Conservation (phyloP, 371 early-diverging fungal genomes). For the Actinomortierella wolfii region DNA sequence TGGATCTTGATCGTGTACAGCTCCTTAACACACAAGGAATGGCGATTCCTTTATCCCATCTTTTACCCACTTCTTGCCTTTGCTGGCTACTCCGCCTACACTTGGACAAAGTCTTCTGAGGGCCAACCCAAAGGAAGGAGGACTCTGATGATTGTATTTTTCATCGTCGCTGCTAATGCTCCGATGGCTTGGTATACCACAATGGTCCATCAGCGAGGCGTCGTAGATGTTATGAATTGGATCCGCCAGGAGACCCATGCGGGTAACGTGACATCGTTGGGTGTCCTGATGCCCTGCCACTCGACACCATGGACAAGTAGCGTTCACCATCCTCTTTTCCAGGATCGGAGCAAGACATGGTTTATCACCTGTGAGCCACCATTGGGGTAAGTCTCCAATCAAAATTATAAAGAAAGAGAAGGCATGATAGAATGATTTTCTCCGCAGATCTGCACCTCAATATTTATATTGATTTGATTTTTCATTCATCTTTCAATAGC, state of each 20-base stretch:
- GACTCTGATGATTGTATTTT: conserved; percentile 11
- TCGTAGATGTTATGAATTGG: conserved; percentile 81
- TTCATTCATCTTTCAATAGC: conserved; percentile 11
- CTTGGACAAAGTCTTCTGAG: conserved; percentile 14
- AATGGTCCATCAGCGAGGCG: conserved; percentile 90
- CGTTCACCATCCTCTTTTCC: conserved; percentile 55
- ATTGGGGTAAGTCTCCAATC: conserved; percentile 41
- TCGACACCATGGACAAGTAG: conserved; percentile 90
- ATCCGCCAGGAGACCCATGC: conserved; percentile 54
- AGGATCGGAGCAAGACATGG: conserved; percentile 65
- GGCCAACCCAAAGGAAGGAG: conserved; percentile 19
- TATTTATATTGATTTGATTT: neutral
- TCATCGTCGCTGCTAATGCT: conserved; percentile 65
- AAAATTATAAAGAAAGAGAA: no score
- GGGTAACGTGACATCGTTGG: conserved; percentile 48
- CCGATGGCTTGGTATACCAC: conserved; percentile 72
- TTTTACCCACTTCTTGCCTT: conserved; percentile 77
- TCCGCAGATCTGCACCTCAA: neutral
- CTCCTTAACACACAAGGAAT: conserved; percentile 88
- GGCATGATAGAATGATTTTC: no score
- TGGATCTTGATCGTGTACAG: conserved; percentile 73
- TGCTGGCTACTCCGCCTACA: conserved; percentile 59
- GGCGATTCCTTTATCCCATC: conserved; percentile 87
- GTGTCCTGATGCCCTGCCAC: conserved; percentile 95
- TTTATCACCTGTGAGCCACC: conserved; percentile 94